Conservation (phyloP, 208 protist species). For the Blastocrithidia nonstop region DNA sequence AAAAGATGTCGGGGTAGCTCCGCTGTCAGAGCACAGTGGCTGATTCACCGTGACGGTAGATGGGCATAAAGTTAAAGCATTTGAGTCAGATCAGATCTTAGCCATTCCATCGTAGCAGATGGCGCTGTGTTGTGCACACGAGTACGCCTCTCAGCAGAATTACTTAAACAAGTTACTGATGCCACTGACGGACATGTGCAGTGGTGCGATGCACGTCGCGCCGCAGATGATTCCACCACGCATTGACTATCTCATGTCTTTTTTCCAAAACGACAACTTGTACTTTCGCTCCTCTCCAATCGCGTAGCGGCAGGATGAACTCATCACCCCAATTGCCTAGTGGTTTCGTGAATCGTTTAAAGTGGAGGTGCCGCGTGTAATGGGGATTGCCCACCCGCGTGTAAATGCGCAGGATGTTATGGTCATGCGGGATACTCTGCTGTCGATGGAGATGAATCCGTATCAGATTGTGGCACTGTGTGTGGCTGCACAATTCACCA, state of each 20-base stretch:
- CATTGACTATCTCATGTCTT: constrained; percentile 85
- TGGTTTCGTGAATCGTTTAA: constrained; percentile 67
- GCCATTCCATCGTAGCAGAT: constrained; percentile 74
- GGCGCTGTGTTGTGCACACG: constrained; percentile 69
- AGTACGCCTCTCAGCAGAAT: constrained; percentile 74
- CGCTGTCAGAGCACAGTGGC: constrained; percentile 26
- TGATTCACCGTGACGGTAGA: constrained; percentile 83
- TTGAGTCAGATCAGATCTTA: constrained; percentile 57
- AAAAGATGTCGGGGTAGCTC: constrained; percentile 68
- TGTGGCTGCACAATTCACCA: constrained; percentile 86
- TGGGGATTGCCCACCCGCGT: constrained; percentile 66
- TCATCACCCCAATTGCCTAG: constrained; percentile 52
- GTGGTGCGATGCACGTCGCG: constrained; percentile 67
- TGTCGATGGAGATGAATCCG: constrained; percentile 75
- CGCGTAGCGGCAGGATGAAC: constrained; percentile 48
- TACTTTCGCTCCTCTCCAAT: constrained; percentile 78
- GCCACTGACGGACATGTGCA: constrained; percentile 83
- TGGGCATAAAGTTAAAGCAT: constrained; percentile 73
- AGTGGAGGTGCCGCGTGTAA: constrained; percentile 69
- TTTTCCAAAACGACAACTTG: constrained; percentile 85
- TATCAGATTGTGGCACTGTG: constrained; percentile 84
- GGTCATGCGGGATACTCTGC: constrained; percentile 50
- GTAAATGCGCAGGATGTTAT: constrained; percentile 32
- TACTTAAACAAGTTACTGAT: constrained; percentile 83
- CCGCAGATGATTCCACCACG: constrained; percentile 77